These are phyloP conservation scores for Hypoxylon perforatum DNA, from an alignment of 495 filamentous ascomycete species.

Conservation along the genomic window DNA sequence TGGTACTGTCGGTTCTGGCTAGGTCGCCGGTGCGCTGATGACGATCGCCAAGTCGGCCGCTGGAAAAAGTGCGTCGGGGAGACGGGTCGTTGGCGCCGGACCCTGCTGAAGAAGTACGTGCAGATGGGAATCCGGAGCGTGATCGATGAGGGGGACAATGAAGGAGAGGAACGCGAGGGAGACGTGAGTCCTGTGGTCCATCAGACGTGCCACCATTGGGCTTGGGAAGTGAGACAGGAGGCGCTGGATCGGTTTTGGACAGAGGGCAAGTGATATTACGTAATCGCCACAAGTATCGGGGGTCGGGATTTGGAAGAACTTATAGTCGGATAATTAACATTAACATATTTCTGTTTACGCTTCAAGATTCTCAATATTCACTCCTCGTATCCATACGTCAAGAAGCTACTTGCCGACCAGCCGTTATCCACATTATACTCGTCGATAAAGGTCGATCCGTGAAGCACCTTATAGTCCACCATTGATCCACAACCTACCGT, in stretches of 20 bases:
- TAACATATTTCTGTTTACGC: no score
- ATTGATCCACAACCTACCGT: slow-evolving; percentile 40
- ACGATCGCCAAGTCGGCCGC: slow-evolving; percentile 58
- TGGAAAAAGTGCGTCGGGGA: slow-evolving; percentile 62
- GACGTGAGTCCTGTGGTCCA: slow-evolving; percentile 63
- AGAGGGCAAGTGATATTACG: slow-evolving; percentile 29
- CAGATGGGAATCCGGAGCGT: slow-evolving; percentile 55
- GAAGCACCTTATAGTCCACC: slow-evolving; percentile 39
- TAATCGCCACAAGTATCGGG: neutral
- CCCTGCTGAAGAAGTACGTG: slow-evolving; percentile 59
- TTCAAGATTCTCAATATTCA: neutral
- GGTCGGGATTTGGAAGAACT: neutral
- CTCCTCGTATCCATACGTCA: slow-evolving; percentile 43
- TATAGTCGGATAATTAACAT: no score
- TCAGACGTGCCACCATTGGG: slow-evolving; percentile 65
- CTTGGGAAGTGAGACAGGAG: slow-evolving; percentile 57
- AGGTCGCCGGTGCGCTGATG: slow-evolving; percentile 60
- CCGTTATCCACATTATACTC: slow-evolving; percentile 46
- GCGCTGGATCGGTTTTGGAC: slow-evolving; percentile 58
- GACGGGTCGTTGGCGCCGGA: slow-evolving; percentile 57
- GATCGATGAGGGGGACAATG: slow-evolving; percentile 56
- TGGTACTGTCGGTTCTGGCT: slow-evolving; percentile 63
- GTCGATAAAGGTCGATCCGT: slow-evolving; percentile 41
- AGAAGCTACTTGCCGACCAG: slow-evolving; percentile 47
- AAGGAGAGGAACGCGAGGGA: slow-evolving; percentile 43